Conservation (phyloP, 1,284 basidiomycete species). For the Tilletiaria anomala region DNA sequence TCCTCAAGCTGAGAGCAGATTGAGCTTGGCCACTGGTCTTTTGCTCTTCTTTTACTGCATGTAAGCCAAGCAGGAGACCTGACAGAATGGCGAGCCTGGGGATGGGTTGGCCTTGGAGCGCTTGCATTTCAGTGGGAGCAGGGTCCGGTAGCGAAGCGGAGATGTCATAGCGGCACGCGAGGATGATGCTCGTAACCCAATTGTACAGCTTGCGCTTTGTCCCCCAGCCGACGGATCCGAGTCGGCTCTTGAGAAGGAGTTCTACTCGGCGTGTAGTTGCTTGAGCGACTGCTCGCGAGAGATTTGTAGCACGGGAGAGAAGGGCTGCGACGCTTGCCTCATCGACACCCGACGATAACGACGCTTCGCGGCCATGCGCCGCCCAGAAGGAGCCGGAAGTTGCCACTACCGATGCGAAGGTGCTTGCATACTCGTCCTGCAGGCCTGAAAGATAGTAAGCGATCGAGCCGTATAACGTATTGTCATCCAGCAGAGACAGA, state of each 20-base stretch:
- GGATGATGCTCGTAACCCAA: slow-evolving; percentile 17
- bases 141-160: neutral
- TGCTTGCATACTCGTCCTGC: neutral
- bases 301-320: neutral
- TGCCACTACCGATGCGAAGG: neutral
- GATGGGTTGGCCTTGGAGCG: slow-evolving; percentile 10
- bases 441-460: neutral
- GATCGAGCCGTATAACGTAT: neutral
- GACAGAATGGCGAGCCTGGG: slow-evolving; percentile 24
- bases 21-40: too few species aligned
- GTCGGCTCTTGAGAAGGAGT: neutral
- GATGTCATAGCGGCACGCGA: slow-evolving; percentile 8
- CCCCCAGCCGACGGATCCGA: slow-evolving; percentile 8
- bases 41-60: slow-evolving; percentile 1
- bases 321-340: neutral
- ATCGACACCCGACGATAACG: too few species aligned
- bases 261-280: neutral
- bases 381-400: neutral
- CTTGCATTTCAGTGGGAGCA: slow-evolving; percentile 1
- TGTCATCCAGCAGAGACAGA: neutral
- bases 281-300: neutral
- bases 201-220: slow-evolving; percentile 14
- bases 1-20: too few species aligned
- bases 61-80: slow-evolving; percentile 26
- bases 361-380: too few species aligned